Evolutionary conservation across 2,329 filamentous ascomycete genomes (phyloP).

Genomic region (Cercospora nicotianae): DNA sequence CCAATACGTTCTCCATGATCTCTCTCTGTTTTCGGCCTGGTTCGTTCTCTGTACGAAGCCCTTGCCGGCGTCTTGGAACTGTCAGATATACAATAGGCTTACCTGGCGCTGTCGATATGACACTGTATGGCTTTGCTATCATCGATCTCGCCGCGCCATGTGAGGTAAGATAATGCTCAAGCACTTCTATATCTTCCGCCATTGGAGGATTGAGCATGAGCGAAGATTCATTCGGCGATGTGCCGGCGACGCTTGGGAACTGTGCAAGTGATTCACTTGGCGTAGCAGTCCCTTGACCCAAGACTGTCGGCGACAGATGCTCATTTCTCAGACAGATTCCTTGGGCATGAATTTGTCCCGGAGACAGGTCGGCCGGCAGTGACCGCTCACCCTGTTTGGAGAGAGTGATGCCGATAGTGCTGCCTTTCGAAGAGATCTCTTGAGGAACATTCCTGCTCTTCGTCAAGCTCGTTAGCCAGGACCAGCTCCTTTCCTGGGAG

Average conservation of each 20-base stretch:
- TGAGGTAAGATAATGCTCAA: conserved; percentile 43
- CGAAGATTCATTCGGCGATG: conserved; percentile 38
- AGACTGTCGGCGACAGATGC: background rate
- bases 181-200: conserved; percentile 45
- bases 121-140: conserved; percentile 48
- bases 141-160: conserved; percentile 30
- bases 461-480: background rate
- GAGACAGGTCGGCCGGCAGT: background rate
- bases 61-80: conserved; percentile 53
- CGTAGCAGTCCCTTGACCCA: conserved; percentile 7
- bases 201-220: conserved; percentile 45
- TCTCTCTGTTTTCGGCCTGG: conserved; percentile 44
- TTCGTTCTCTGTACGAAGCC: conserved; percentile 37
- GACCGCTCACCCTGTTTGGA: background rate
- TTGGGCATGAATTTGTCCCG: background rate
- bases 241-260: conserved; percentile 31
- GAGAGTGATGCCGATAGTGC: background rate
- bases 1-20: conserved; percentile 45
- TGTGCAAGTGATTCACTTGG: conserved; percentile 7
- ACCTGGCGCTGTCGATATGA: conserved; percentile 49
- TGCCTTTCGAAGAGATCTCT: background rate
- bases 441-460: background rate
- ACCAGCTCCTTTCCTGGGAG: background rate
- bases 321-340: background rate
- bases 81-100: conserved; percentile 47